phyloP scores from a whole-genome alignment of 1,139 yeast species.

The Taiozyma sp. region DNA sequence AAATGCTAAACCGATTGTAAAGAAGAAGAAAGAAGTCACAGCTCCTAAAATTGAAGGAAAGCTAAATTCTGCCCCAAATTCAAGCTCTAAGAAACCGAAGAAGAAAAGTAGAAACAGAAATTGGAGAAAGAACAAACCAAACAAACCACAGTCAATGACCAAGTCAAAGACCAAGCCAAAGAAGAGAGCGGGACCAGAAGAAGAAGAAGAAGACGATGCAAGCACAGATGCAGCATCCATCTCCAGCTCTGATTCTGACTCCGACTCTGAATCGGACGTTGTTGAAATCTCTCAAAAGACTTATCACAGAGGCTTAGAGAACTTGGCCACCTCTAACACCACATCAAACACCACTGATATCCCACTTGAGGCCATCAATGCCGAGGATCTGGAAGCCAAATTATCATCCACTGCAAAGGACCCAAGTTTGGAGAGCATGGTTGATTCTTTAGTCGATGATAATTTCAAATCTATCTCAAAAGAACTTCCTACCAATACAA shows the following conservation, averaged over 20 bases:
- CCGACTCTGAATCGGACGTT: slow-evolving; percentile 2
- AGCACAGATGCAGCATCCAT: background rate
- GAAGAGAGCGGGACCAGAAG: background rate
- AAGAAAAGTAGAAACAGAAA: background rate
- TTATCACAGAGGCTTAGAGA: background rate
- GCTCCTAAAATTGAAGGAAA: background rate
- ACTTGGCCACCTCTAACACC: background rate
- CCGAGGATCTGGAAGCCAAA: slow-evolving; percentile 10
- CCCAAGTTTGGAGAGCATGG: slow-evolving; percentile 24
- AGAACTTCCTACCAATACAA: background rate
- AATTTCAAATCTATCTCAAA: background rate
- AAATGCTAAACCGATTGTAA: slow-evolving; percentile 6
- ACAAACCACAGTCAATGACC: too few relatives aligned
- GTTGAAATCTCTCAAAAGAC: slow-evolving; percentile 3
- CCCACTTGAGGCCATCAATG: slow-evolving; percentile 2
- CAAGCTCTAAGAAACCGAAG: background rate
- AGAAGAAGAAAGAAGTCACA: slow-evolving; percentile 1
- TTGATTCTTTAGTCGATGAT: slow-evolving; percentile 28
- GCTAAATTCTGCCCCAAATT: background rate
- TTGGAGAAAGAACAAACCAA: background rate
- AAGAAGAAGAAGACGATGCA: background rate
- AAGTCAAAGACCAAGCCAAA: background rate
- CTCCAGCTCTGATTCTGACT: background rate
- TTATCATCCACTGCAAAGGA: background rate
- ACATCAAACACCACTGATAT: background rate